A percentile compares a stretch with the other conserved stretches of the same genome.
These are phyloP conservation scores for Gossypium trilobum DNA, from an alignment of 441 rosid genomes.

Conservation along the genomic window DNA sequence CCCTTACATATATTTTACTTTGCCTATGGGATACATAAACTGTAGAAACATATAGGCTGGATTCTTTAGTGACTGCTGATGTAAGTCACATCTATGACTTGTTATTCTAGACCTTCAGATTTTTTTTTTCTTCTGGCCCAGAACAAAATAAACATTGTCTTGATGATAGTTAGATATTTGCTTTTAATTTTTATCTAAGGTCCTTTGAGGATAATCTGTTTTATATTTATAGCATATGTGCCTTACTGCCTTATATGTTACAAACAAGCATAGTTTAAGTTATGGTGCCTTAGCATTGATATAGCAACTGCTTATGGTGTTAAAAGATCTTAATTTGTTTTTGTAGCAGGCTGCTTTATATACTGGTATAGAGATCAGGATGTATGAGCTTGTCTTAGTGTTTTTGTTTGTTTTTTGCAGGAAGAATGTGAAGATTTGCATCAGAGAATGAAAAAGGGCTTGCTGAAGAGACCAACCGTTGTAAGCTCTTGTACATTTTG, in stretches of 20 bases:
- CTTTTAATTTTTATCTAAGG: slow-evolving; percentile 6
- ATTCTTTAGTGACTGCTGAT: neutral
- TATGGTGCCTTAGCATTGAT: neutral
- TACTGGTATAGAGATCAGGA: neutral
- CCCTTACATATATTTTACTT: neutral
- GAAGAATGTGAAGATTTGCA: slow-evolving; percentile 60
- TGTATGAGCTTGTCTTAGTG: neutral
- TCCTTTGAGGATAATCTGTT: neutral
- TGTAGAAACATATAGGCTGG: neutral
- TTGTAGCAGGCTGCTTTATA: neutral
- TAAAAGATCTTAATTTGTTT: neutral
- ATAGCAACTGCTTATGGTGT: neutral
- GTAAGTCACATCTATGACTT: neutral
- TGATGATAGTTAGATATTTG: neutral
- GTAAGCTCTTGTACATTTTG: slow-evolving; percentile 19
- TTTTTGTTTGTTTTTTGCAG: slow-evolving; percentile 33
- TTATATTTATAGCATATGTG: neutral
- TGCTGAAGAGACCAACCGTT: slow-evolving; percentile 14
- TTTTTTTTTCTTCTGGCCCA: neutral
- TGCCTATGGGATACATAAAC: neutral
- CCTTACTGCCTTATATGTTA: neutral
- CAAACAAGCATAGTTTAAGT: neutral
- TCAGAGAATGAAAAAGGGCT: slow-evolving; percentile 37
- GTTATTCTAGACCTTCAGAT: neutral
- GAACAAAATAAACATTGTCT: neutral